Conservation (phyloP, 768 basidiomycete species). For the Botryobasidium botryosum region DNA sequence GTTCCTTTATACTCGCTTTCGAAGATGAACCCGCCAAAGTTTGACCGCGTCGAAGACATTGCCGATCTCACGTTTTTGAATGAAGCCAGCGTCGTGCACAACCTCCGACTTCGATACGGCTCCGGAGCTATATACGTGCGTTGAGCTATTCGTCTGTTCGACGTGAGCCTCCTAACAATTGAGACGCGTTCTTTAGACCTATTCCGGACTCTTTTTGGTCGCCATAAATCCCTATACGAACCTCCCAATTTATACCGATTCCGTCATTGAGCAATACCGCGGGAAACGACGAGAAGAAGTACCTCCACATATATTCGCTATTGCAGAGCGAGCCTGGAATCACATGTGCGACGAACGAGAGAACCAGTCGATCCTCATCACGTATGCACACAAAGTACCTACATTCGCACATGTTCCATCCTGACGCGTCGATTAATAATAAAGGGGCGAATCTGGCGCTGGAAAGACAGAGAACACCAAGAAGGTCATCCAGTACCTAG, state of each 20-base stretch:
- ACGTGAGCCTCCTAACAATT: neutral
- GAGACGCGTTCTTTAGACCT: constrained; percentile 39
- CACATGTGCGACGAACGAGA: constrained; percentile 97
- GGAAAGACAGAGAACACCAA: constrained; percentile 98
- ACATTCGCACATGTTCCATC: constrained; percentile 11
- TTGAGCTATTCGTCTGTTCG: constrained; percentile 10
- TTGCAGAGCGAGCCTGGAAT: constrained; percentile 94
- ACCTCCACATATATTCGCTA: constrained; percentile 90
- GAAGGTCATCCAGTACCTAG: constrained; percentile 98
- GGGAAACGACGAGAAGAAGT: constrained; percentile 74
- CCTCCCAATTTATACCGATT: constrained; percentile 78
- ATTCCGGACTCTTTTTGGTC: constrained; percentile 92
- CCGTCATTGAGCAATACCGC: constrained; percentile 81
- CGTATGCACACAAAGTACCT: constrained; percentile 36
- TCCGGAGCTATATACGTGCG: constrained; percentile 85
- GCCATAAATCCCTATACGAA: constrained; percentile 95
- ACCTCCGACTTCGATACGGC: constrained; percentile 79
- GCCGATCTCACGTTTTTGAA: constrained; percentile 96
- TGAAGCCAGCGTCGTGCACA: constrained; percentile 98
- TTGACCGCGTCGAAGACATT: constrained; percentile 94
- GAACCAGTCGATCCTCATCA: constrained; percentile 95
- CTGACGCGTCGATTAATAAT: neutral
- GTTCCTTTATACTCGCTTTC: constrained; percentile 69
- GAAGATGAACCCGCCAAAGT: constrained; percentile 98
- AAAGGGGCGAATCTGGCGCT: constrained; percentile 92